These are phyloP conservation scores for Cajanus cajan DNA, from an alignment of 306 rosid genomes.

Conservation along the genomic window DNA sequence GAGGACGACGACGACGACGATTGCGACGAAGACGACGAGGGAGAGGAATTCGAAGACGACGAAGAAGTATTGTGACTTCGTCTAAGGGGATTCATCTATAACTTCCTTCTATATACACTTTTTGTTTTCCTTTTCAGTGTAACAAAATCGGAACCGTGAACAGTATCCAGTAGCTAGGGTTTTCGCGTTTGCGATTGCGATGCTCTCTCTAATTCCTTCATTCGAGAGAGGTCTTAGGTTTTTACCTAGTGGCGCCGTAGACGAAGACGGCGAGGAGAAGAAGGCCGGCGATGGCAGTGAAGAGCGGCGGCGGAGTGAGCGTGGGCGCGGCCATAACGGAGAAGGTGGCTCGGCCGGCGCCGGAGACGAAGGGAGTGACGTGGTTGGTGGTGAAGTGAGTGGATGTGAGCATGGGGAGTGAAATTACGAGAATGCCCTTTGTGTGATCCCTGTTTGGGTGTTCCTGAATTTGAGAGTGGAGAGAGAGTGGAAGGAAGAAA, in stretches of 20 bases:
- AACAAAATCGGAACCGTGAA: conserved; percentile 37
- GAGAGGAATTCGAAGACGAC: conserved; percentile 75
- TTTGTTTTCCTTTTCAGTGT: not conserved
- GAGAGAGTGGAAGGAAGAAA: conserved; percentile 9
- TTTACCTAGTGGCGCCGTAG: conserved; percentile 78
- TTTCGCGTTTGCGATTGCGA: conserved; percentile 24
- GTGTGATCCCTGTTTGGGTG: not conserved
- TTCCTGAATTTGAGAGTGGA: not conserved
- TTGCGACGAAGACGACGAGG: conserved; percentile 60
- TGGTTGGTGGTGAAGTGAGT: conserved; percentile 36
- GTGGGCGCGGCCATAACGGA: conserved; percentile 43
- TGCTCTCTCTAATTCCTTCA: conserved; percentile 24
- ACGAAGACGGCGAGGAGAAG: conserved; percentile 58
- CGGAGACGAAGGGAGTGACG: conserved; percentile 43
- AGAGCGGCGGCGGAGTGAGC: conserved; percentile 46
- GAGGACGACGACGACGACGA: conserved; percentile 54
- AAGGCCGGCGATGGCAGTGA: conserved; percentile 74
- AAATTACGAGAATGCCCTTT: conserved; percentile 42
- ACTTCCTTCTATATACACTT: conserved; percentile 31
- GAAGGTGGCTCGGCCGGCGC: conserved; percentile 43
- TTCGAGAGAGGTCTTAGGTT: conserved; percentile 4
- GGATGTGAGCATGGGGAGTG: conserved; percentile 55
- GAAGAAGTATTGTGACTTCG: conserved; percentile 83
- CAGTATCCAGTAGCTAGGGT: conserved; percentile 39
- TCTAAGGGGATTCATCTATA: conserved; percentile 92